These are phyloP conservation scores for Funneliformis geosporum DNA, from an alignment of 192 early-diverging fungal genomes.

Conservation along the genomic window DNA sequence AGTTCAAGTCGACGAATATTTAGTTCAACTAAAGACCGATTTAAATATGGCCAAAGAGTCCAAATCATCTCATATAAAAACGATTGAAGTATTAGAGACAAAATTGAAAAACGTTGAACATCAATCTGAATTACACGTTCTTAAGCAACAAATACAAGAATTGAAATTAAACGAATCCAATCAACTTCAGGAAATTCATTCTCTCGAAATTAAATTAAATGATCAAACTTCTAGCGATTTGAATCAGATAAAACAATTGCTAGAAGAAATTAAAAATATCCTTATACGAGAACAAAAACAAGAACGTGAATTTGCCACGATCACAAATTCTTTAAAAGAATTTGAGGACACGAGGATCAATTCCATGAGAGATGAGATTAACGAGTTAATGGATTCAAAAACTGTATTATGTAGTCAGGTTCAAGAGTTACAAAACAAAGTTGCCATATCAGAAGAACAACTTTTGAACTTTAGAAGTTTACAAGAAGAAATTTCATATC, in stretches of 20 bases:
- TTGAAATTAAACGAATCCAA: not conserved
- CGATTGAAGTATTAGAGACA: not conserved
- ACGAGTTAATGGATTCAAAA: not conserved
- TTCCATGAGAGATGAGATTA: not conserved
- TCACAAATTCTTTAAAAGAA: not conserved
- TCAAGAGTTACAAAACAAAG: not conserved
- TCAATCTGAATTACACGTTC: not conserved
- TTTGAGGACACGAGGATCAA: not conserved
- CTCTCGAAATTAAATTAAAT: not conserved
- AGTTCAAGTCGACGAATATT: not conserved
- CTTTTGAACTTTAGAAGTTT: not conserved
- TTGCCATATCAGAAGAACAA: not conserved
- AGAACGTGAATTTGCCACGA: not conserved
- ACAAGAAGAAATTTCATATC: not conserved
- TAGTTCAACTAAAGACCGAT: not conserved
- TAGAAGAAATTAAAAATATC: not conserved
- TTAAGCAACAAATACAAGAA: not conserved
- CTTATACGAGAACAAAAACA: not conserved
- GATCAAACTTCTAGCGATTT: not conserved
- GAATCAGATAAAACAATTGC: not conserved
- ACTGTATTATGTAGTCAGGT: not conserved
- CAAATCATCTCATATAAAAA: not conserved
- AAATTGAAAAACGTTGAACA: conserved; percentile 1
- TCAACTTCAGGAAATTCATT: not conserved
- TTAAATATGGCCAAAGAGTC: not conserved